Base-by-base conservation (phyloP, 164 flowering plant species). In the Protea cynaroides region DNA sequence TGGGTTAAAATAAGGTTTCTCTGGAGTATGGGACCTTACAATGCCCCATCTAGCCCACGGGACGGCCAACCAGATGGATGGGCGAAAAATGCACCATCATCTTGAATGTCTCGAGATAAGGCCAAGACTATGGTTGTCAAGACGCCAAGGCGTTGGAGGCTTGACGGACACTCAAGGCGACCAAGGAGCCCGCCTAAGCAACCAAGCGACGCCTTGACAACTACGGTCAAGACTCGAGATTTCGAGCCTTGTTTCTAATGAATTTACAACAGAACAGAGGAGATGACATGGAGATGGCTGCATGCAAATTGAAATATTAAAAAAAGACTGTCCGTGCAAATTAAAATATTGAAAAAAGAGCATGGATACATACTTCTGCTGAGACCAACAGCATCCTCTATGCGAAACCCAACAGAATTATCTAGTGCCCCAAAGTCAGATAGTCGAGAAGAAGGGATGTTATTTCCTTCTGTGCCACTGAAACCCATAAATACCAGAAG, bases 331-430 rank as follows among this genome's bases (percentile, higher is more conserved):
- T 29, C 34, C n/a, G 15, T 49, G 14, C 52, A 49, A 49, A 19
- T 49, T 49, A 7, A 49, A 13, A 12, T 49, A 12, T 15, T 14
- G 17, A 15, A 47, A 14, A 62, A 56, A 25, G 10, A n/a, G 56
- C 22, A 44, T 21, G 49, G 58, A 65, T 63, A 61, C 87, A 59
- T 83, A 85, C 88, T 77, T 80, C 82, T 72, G 65, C 71, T 72
- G 63, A 76, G 76, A 58, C 81, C 82, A 79, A 81, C 71, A 68
- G 83, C 76, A 78, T 82, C 81, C 40, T 81, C 89, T 72, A 84
- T 58, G 25, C 75, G 79, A 69, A 78, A 76, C 54, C 84, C 87
- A 66, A 81, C 72, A 49, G 89, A 80, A 60, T 86, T 87, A 62
- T 83, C 96, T 50, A 85, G 78, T 22, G 76, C 65, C 69, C 84